Percentiles rank a stretch among this genome's conserved stretches.
These are phyloP conservation scores for Leccinum variabile DNA, from an alignment of 1,284 basidiomycete species.

Conservation along the genomic window DNA sequence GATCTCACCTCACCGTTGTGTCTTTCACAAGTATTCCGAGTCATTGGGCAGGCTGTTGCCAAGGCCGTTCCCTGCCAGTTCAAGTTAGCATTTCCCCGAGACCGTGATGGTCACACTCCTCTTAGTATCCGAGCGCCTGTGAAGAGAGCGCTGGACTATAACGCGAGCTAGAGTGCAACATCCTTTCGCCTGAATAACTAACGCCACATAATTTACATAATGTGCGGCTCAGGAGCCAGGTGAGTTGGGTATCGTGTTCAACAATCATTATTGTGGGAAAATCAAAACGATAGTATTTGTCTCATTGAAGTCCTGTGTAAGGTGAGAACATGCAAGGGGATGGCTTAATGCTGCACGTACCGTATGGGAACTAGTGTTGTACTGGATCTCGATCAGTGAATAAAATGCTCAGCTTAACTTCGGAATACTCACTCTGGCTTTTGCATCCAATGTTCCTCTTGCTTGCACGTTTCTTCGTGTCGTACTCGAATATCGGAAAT, in stretches of 20 bases:
- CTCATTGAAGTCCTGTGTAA: neutral
- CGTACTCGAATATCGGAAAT: conserved; percentile 18
- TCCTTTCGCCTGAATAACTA: neutral
- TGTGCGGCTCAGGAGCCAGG: neutral
- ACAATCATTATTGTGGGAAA: neutral
- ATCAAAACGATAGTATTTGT: neutral
- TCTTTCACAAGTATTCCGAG: neutral
- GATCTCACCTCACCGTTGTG: too few species aligned
- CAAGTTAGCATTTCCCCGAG: neutral
- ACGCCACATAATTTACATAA: neutral
- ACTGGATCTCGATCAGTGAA: conserved; percentile 8
- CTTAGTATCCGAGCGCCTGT: neutral
- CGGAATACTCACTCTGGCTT: conserved; percentile 22
- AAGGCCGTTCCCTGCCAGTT: neutral
- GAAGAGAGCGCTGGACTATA: neutral
- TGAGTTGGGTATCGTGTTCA: neutral
- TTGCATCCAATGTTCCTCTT: conserved; percentile 12
- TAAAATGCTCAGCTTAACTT: neutral
- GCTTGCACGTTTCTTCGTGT: conserved; percentile 14
- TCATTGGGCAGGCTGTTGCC: neutral
- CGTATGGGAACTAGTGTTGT: conserved; percentile 10
- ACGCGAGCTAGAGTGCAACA: neutral
- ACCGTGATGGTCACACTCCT: neutral
- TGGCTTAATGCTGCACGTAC: conserved; percentile 10
- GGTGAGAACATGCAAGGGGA: neutral